Evolutionary conservation across 768 basidiomycete genomes (phyloP).

Genomic region (Kwoniella europaea): DNA sequence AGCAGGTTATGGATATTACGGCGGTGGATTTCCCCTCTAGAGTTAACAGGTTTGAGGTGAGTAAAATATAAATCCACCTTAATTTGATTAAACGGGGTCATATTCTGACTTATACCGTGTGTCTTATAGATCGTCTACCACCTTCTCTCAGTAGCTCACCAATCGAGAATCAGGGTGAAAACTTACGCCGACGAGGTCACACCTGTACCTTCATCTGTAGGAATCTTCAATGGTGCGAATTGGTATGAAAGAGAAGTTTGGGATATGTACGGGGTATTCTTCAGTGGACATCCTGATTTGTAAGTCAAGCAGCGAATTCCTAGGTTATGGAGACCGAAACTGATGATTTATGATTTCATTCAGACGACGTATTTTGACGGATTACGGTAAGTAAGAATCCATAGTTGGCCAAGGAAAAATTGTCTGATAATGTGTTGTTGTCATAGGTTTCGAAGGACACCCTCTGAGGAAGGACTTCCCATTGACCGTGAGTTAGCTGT

Average conservation of each 20-base stretch:
- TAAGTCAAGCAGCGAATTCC: constrained; percentile 59
- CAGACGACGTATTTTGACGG: constrained; percentile 94
- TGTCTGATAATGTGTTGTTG: not conserved
- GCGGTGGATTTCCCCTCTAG: constrained; percentile 94
- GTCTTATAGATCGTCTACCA: constrained; percentile 77
- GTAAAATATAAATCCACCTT: too few species aligned
- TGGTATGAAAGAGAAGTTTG: constrained; percentile 99
- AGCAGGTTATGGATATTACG: constrained; percentile 87
- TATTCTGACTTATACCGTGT: too few species aligned
- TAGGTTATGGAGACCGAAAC: not conserved
- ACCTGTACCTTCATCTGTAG: constrained; percentile 79
- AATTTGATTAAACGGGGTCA: too few species aligned
- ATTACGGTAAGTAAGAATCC: constrained; percentile 72
- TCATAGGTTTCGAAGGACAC: constrained; percentile 89
- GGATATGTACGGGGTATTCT: constrained; percentile 98
- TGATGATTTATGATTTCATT: not conserved
- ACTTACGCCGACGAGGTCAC: constrained; percentile 94
- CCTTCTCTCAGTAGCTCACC: constrained; percentile 77
- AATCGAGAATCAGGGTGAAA: constrained; percentile 90
- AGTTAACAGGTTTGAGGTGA: constrained; percentile 82
- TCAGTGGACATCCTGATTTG: constrained; percentile 95
- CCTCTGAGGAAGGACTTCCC: constrained; percentile 98
- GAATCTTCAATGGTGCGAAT: constrained; percentile 86
- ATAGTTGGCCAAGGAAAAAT: not conserved
- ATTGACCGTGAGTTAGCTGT: constrained; percentile 70